Evolutionary conservation across 129 eudicot species (phyloP), one percentile per base, ranked within the genome.

Genomic region (Ambrosia trifida): DNA sequence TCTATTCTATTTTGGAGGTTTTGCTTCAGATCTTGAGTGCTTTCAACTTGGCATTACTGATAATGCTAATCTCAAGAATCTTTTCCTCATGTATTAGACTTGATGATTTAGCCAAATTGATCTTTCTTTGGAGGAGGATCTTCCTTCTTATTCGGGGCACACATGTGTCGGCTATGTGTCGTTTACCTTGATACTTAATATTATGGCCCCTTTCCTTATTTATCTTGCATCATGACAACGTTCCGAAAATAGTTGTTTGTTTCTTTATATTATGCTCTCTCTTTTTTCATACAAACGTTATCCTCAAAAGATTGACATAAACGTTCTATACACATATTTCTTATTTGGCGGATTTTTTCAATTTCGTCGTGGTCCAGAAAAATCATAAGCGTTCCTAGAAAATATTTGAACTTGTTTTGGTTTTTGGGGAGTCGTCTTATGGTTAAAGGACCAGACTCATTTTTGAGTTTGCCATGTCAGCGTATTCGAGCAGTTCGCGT

Each of bases 61-160:
- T 74, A n/a, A 52, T 49, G 57, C 59, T 72, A 44, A 35, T 70
- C 60, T 66, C 20, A 56, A 66, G 75, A 64, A 67, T 53, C 75
- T 78, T 20, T 68, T 59, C 35, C 8, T 10, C 2, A 40, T 40
- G 52, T 73, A 36, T 81, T 67, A 66, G 66, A 78, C 64, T 53
- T 63, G 67, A 46, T 72, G 77, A 83, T 84, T 54, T 69, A 65
- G 40, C 67, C 72, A 69, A 11, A 24, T 44, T 58, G 66, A 67
- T 82, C 70, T 67, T 64, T 75, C 64, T 64, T 81, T 58, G 81
- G 78, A 64, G 78, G 69, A 64, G 75, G 83, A 79, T 72, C 80
- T 81, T 84, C 79, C 81, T 81, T 81, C 81, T 52, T 78, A 84
- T 84, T 78, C 73, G 79, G 79, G 84, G 78, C 82, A 64, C 75